Evolutionary conservation across 2,329 filamentous ascomycete genomes (phyloP).

Genomic region (Phaeosphaeriaceae sp.): DNA sequence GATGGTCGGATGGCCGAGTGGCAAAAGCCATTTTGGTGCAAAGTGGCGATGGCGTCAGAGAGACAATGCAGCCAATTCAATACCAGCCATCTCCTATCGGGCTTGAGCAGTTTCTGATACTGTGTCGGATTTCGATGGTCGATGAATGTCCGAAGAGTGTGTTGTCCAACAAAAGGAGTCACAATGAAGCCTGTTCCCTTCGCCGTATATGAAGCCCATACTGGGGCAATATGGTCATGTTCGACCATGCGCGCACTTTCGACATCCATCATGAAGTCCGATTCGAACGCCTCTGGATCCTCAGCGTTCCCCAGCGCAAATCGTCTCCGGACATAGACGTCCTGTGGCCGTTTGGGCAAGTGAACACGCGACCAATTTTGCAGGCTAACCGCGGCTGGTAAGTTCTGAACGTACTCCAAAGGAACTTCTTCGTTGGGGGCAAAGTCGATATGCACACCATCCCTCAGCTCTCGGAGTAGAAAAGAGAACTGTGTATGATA

Average conservation of each 20-base stretch:
- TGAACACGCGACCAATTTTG: slow-evolving; percentile 67
- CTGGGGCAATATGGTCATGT: slow-evolving; percentile 73
- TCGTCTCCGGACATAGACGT: slow-evolving; percentile 64
- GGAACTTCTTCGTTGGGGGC: slow-evolving; percentile 73
- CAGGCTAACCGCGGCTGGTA: slow-evolving; percentile 56
- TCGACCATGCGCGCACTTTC: slow-evolving; percentile 64
- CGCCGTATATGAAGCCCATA: slow-evolving; percentile 74
- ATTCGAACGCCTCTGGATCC: slow-evolving; percentile 36
- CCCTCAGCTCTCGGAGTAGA: slow-evolving; percentile 68
- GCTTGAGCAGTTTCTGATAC: slow-evolving; percentile 68
- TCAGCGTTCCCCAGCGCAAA: slow-evolving; percentile 58
- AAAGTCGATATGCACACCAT: slow-evolving; percentile 69
- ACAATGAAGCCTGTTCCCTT: slow-evolving; percentile 70
- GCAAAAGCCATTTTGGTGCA: slow-evolving; percentile 69
- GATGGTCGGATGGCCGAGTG: slow-evolving; percentile 76
- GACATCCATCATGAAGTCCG: slow-evolving; percentile 67
- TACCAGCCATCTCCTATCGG: slow-evolving; percentile 64
- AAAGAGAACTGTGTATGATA: slow-evolving; percentile 75
- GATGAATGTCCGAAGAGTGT: slow-evolving; percentile 71
- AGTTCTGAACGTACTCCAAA: slow-evolving; percentile 69
- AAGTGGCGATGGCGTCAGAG: slow-evolving; percentile 69
- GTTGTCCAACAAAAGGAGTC: slow-evolving; percentile 71
- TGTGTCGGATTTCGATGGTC: slow-evolving; percentile 65
- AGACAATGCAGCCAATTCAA: slow-evolving; percentile 80
- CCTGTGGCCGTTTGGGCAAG: slow-evolving; percentile 67